Evolutionary conservation across 306 rosid genomes (phyloP).

Genomic region (apple (Malus domestica)): ASM211411v1 NC_041801.1:2041001-2041500

Average conservation of each 20-base stretch:
- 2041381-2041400: conserved; percentile 47
- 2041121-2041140: conserved; percentile 64
- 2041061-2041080: conserved; percentile 7
- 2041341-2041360: conserved; percentile 81
- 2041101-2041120: conserved; percentile 51
- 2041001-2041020: conserved; percentile 64
- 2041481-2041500: conserved; percentile 76
- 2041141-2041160: conserved; percentile 76
- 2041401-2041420: not conserved
- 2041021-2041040: conserved; percentile 65
- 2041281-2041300: conserved; percentile 4
- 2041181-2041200: conserved; percentile 79
- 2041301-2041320: conserved; percentile 77
- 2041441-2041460: not conserved
- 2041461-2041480: conserved; percentile 18
- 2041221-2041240: not conserved
- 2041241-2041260: not conserved
- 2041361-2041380: conserved; percentile 75
- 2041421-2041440: not conserved
- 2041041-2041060: conserved; percentile 60
- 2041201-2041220: conserved; percentile 13
- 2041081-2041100: conserved; percentile 22
- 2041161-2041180: conserved; percentile 80
- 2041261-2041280: not conserved
- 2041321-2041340: conserved; percentile 82